Base-by-base conservation (phyloP, 768 basidiomycete species). In the Boletus reticuloceps region DNA sequence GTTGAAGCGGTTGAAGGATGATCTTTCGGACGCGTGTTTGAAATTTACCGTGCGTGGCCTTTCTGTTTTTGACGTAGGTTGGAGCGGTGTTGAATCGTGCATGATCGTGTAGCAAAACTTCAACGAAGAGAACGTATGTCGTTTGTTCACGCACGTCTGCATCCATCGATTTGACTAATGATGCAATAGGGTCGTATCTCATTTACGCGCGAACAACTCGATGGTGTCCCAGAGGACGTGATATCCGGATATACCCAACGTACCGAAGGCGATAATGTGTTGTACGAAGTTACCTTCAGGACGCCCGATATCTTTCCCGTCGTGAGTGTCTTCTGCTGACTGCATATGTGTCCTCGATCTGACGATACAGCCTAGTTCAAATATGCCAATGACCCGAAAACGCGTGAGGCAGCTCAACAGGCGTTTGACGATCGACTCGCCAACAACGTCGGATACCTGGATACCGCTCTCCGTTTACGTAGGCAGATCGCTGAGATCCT, bases 281-380 rank as follows among this genome's bases (percentile, higher is more conserved):
- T 86, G 11, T 89, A 84, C 69, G 85, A 88, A 44, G 81, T 89
- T 37, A 89, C 90, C 1, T 90, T 80, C 78, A 91, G 89, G 73
- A 89, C 88, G 0, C 89, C 89, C 2, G 90, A 91, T 62, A 88
- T 91, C 61, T 82, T 86, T 72, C 90, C 90, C 1, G 42, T 93
- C 48, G 90, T 89, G 63, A 53, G 82, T 71, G 5, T 47, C 14
- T 14, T 41, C 22, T 16, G 9, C 8, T 5, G 5, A 20, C 19
- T 37, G 1, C 36, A 29, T 13, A 0, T 16, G 3, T 38, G 14
- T 19, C 2, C 7, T 38, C 50, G 16, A 51, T 37, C 31, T 60
- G 48, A 58, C 20, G 2, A 17, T 27, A 11, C 12, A 14, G 16
- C 53, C 19, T 58, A 91, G 90, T 87, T 90, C 75, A 91, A 91